phyloP scores from a whole-genome alignment of 2,329 filamentous ascomycete genomes.

The Calycina herbarum region DNA sequence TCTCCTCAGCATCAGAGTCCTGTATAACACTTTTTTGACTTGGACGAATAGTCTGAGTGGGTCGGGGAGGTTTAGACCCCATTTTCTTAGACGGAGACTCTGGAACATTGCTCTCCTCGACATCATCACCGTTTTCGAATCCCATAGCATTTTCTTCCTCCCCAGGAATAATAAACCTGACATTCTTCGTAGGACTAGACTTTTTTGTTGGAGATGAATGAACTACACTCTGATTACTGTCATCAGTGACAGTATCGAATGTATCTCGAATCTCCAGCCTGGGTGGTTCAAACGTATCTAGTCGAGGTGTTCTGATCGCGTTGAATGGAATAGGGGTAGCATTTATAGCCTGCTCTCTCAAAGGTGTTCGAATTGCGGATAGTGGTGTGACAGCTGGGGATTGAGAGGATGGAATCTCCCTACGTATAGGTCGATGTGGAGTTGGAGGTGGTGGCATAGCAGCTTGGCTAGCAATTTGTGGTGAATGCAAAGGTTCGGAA shows the following conservation, averaged over 20 bases:
- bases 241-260: constrained; percentile 26
- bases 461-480: constrained; percentile 5
- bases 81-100: neutral
- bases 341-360: constrained; percentile 31
- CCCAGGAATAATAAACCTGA: constrained; percentile 30
- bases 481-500: neutral
- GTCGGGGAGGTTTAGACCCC: neutral
- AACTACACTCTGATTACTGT: constrained; percentile 21
- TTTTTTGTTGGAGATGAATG: constrained; percentile 26
- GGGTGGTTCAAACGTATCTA: constrained; percentile 22
- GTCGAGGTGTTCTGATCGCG: constrained; percentile 14
- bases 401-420: constrained; percentile 38
- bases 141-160: constrained; percentile 12
- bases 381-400: constrained; percentile 35
- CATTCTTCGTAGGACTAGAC: constrained; percentile 33
- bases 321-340: constrained; percentile 30
- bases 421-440: constrained; percentile 23
- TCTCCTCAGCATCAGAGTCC: constrained; percentile 6
- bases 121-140: neutral
- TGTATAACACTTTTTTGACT: neutral
- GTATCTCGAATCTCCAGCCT: constrained; percentile 33
- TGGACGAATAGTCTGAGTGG: neutral
- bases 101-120: neutral
- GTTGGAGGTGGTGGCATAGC: constrained; percentile 33
- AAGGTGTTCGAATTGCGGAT: constrained; percentile 24